Conservation (phyloP, 108 stramenopile genomes). For the Cyclotella baltica region DNA sequence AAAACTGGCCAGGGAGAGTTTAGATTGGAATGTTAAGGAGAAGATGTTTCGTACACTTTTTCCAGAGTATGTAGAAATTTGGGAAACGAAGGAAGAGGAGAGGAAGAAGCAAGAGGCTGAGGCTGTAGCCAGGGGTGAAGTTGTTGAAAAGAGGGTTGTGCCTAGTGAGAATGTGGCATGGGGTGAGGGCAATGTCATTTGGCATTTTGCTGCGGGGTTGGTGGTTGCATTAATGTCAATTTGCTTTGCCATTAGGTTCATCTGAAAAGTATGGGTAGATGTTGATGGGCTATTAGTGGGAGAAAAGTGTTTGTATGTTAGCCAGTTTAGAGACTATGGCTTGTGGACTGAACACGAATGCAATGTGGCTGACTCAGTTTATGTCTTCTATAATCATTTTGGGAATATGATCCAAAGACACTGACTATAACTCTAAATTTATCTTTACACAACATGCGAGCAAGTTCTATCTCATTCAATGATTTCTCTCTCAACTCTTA, state of each 20-base stretch:
- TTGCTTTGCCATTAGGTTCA: slow-evolving; percentile 63
- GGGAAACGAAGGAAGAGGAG: slow-evolving; percentile 62
- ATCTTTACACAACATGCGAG: no score
- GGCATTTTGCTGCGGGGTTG: slow-evolving; percentile 65
- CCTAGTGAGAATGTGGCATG: slow-evolving; percentile 28
- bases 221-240: slow-evolving; percentile 74
- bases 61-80: slow-evolving; percentile 81
- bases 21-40: slow-evolving; percentile 83
- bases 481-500: no score
- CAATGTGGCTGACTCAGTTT: no score
- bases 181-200: slow-evolving; percentile 30
- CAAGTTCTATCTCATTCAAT: no score
- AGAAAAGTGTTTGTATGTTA: background rate
- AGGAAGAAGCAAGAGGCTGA: slow-evolving; percentile 34
- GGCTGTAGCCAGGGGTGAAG: slow-evolving; percentile 8
- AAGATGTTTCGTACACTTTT: slow-evolving; percentile 77
- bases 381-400: no score
- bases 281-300: no score
- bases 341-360: no score
- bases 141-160: slow-evolving; percentile 7
- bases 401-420: no score
- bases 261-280: no score
- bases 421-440: no score
- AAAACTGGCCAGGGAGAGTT: slow-evolving; percentile 78
- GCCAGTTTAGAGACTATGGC: background rate